Evolutionary conservation across 768 basidiomycete genomes (phyloP).

Genomic region (Trametes maxima): DNA sequence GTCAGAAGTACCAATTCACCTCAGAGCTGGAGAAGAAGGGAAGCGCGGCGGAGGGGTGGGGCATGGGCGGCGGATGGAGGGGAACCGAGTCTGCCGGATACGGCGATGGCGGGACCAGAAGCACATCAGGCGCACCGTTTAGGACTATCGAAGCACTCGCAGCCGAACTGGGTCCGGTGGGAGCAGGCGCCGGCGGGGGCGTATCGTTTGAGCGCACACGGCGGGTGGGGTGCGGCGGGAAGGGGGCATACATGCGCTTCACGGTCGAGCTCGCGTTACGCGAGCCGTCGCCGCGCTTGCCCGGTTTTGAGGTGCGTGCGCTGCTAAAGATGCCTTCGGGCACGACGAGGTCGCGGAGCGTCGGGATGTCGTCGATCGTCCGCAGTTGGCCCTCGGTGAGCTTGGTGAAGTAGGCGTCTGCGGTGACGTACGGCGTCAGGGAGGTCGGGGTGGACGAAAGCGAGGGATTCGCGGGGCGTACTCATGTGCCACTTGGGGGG

Average conservation of each 20-base stretch:
- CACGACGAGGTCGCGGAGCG: conserved; percentile 60
- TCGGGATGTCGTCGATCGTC: conserved; percentile 68
- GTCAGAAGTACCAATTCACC: conserved; percentile 23
- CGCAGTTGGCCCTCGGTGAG: conserved; percentile 69
- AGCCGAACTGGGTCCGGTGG: conserved; percentile 12
- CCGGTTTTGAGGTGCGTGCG: conserved; percentile 38
- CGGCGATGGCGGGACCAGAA: conserved; percentile 6
- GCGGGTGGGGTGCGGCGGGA: conserved; percentile 33
- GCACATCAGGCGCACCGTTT: conserved; percentile 6
- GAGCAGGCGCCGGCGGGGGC: conserved; percentile 9
- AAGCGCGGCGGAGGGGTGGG: conserved; percentile 10
- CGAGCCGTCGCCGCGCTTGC: conserved; percentile 22
- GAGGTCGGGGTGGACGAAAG: conserved; percentile 1
- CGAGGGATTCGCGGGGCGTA: conserved; percentile 38
- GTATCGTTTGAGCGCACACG: conserved; percentile 16
- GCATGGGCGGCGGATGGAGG: conserved; percentile 11
- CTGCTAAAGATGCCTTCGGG: conserved; percentile 71
- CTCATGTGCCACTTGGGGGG: conserved; percentile 82
- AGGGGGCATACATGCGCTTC: conserved; percentile 45
- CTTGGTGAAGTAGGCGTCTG: conserved; percentile 86
- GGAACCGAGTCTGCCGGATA: conserved; percentile 15
- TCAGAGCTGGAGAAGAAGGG: conserved; percentile 13
- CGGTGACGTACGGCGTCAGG: conserved; percentile 20
- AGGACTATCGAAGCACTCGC: not conserved
- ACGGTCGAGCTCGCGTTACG: conserved; percentile 30